A percentile compares a stretch with the other conserved stretches of the same genome.
Evolutionary conservation across 2,329 filamentous ascomycete species (phyloP).

Genomic region (Knufia fluminis): DNA sequence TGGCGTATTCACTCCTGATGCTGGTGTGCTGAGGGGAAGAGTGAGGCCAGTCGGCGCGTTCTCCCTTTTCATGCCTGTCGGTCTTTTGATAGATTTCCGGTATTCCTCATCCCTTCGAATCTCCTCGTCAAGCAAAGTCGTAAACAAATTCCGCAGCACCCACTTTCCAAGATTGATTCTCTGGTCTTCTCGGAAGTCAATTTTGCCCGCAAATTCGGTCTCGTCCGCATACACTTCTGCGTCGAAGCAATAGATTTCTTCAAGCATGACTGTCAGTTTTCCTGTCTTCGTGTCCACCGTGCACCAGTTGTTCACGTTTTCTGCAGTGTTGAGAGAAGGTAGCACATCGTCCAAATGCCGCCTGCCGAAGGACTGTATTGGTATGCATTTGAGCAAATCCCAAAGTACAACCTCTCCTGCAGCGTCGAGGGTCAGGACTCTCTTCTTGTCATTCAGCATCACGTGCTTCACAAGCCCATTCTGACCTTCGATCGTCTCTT

Average conservation of each 20-base stretch:
- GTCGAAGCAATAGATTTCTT: slow-evolving; percentile 94
- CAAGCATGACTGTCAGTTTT: slow-evolving; percentile 78
- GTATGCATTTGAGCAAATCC: slow-evolving; percentile 87
- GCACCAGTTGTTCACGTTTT: slow-evolving; percentile 93
- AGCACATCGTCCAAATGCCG: slow-evolving; percentile 88
- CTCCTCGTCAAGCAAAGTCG: slow-evolving; percentile 80
- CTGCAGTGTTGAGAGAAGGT: slow-evolving; percentile 72
- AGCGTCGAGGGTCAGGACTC: slow-evolving; percentile 85
- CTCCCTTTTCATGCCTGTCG: slow-evolving; percentile 35
- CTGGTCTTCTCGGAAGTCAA: slow-evolving; percentile 85
- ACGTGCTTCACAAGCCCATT: slow-evolving; percentile 91
- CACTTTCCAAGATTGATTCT: slow-evolving; percentile 96
- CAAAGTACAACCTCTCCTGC: slow-evolving; percentile 90
- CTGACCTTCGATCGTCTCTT: slow-evolving; percentile 85
- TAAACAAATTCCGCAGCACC: slow-evolving; percentile 87
- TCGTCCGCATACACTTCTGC: slow-evolving; percentile 96
- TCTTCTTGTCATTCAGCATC: slow-evolving; percentile 79
- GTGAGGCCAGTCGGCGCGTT: slow-evolving; percentile 20
- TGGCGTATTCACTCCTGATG: slow-evolving; percentile 14
- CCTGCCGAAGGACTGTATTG: slow-evolving; percentile 87
- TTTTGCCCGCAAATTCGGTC: slow-evolving; percentile 59
- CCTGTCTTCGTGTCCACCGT: slow-evolving; percentile 89
- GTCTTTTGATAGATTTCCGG: slow-evolving; percentile 53
- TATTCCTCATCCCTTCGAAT: slow-evolving; percentile 69
- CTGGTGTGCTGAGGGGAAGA: slow-evolving; percentile 13